These are phyloP conservation scores for Hura crepitans DNA, from an alignment of 441 rosid genomes.

Conservation along the genomic window DNA sequence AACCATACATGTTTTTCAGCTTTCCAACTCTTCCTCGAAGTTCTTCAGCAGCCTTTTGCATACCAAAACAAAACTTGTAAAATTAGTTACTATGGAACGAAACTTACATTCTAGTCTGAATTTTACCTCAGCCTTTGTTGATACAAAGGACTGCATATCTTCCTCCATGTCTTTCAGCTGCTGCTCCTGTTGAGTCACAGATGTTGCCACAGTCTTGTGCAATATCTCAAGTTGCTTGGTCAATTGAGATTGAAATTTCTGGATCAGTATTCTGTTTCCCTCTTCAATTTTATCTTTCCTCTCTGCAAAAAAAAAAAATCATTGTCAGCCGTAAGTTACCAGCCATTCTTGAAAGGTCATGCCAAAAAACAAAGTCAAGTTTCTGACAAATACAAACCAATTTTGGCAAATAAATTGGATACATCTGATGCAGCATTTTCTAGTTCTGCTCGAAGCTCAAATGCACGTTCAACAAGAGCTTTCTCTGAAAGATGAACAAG, in stretches of 20 bases:
- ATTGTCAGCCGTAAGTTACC: constrained; percentile 17
- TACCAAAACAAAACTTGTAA: constrained; percentile 21
- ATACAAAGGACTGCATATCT: constrained; percentile 86
- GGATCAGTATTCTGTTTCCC: constrained; percentile 68
- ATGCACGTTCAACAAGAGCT: constrained; percentile 73
- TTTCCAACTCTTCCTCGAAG: constrained; percentile 63
- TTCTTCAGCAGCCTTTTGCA: constrained; percentile 70
- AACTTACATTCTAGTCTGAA: background rate
- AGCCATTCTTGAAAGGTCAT: constrained; percentile 35
- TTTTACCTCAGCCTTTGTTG: constrained; percentile 74
- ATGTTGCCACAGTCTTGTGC: constrained; percentile 79
- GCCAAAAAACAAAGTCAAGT: constrained; percentile 18
- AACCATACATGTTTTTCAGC: constrained; percentile 59
- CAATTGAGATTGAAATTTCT: constrained; percentile 72
- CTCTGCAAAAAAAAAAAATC: constrained; percentile 51
- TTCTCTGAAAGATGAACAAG: constrained; percentile 53
- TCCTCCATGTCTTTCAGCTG: constrained; percentile 88
- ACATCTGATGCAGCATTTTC: constrained; percentile 89
- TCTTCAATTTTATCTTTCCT: constrained; percentile 92
- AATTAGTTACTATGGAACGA: constrained; percentile 14
- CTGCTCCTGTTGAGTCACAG: constrained; percentile 78
- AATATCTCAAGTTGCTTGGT: constrained; percentile 70
- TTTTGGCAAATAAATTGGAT: constrained; percentile 79
- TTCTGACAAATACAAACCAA: constrained; percentile 48
- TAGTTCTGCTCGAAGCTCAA: constrained; percentile 79